Percentiles rank a stretch among this genome's conserved stretches.
These are phyloP conservation scores for Candida berthetii DNA, from an alignment of 805 yeast genomes.

Conservation along the genomic window DNA sequence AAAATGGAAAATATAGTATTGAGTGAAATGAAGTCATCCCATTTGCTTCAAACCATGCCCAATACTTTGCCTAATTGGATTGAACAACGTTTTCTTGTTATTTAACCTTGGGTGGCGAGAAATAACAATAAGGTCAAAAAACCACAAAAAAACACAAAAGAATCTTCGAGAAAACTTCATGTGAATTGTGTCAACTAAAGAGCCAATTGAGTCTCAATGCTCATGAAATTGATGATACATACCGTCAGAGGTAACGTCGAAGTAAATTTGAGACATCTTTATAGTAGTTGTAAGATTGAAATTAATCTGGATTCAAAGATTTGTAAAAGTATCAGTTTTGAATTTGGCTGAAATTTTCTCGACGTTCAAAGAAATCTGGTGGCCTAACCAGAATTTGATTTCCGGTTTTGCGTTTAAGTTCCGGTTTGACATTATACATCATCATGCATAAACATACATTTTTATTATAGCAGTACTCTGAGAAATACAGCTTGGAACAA, in stretches of 20 bases:
- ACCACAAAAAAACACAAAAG: too few relatives aligned
- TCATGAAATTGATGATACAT: slow-evolving; percentile 8
- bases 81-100: too few relatives aligned
- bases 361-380: background rate
- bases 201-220: background rate
- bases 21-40: too few relatives aligned
- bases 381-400: background rate
- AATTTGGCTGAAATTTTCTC: background rate
- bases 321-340: background rate
- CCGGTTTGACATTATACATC: background rate
- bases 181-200: background rate
- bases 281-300: background rate
- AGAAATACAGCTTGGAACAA: too few relatives aligned
- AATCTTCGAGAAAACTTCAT: background rate
- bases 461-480: too few relatives aligned
- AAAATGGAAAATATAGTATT: too few relatives aligned
- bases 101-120: background rate
- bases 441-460: background rate
- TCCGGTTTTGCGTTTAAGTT: background rate
- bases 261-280: slow-evolving; percentile 66
- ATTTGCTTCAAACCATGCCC: too few relatives aligned
- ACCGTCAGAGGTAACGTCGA: slow-evolving; percentile 78
- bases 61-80: too few relatives aligned
- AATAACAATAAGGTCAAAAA: background rate
- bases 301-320: background rate